phyloP scores from a whole-genome alignment of 805 yeast species.

The Candida manassasensis region DNA sequence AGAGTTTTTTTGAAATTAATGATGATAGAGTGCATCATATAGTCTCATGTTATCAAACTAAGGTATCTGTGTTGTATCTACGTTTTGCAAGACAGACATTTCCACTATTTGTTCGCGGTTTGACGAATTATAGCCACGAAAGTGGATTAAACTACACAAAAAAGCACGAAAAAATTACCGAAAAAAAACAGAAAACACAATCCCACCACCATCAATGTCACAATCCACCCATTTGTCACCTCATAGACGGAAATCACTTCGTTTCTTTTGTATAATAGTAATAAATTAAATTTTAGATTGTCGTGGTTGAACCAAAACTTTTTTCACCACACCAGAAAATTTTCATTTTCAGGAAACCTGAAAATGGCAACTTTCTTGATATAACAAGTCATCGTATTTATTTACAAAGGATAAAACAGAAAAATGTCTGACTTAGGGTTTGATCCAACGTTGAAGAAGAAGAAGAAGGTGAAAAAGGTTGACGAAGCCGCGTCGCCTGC shows the following conservation, averaged over 20 bases:
- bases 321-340: constrained; percentile 6
- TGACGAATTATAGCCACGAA: too few species aligned
- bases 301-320: background rate
- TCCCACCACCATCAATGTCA: background rate
- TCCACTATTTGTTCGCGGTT: too few species aligned
- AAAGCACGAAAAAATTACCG: background rate
- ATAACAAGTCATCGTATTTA: too few species aligned
- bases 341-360: background rate
- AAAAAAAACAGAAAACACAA: background rate
- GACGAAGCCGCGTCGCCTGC: constrained; percentile 31
- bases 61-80: too few species aligned
- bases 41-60: too few species aligned
- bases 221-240: too few species aligned
- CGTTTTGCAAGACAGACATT: too few species aligned
- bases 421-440: constrained; percentile 55
- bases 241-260: background rate
- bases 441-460: constrained; percentile 72
- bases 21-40: too few species aligned
- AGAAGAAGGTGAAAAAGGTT: constrained; percentile 59
- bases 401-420: background rate
- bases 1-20: too few species aligned
- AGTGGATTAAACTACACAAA: too few species aligned
- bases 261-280: constrained; percentile 1
- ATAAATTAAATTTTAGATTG: background rate
- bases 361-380: constrained; percentile 1